phyloP scores from a whole-genome alignment of 1,284 basidiomycete genomes.

The Tremellales sp. region DNA sequence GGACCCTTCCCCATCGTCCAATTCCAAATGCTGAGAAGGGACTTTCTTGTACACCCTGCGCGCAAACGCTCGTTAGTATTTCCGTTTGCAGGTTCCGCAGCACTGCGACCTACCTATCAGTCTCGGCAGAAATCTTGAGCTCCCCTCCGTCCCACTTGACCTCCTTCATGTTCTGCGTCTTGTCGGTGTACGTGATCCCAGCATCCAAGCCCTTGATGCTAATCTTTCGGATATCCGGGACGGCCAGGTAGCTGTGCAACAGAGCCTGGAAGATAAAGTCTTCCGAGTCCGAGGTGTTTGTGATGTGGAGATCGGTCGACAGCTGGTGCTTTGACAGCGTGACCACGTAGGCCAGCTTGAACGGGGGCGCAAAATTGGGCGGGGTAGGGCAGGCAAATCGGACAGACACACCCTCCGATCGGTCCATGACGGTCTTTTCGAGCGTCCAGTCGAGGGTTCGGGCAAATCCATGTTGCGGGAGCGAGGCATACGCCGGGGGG shows the following conservation, averaged over 20 bases:
- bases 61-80: not conserved
- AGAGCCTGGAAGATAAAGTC: constrained; percentile 77
- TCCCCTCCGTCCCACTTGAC: constrained; percentile 32
- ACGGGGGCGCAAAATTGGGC: constrained; percentile 59
- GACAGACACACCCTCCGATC: constrained; percentile 65
- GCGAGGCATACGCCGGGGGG: constrained; percentile 56
- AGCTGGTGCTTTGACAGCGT: constrained; percentile 70
- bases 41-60: constrained; percentile 42
- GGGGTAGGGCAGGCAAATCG: constrained; percentile 63
- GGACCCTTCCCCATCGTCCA: constrained; percentile 35
- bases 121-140: constrained; percentile 30
- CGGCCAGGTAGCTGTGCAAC: constrained; percentile 79
- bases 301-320: constrained; percentile 71
- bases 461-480: constrained; percentile 81
- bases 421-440: constrained; percentile 63
- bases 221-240: constrained; percentile 53
- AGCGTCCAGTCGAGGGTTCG: constrained; percentile 68
- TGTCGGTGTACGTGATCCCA: constrained; percentile 67
- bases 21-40: constrained; percentile 32
- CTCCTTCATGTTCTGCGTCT: constrained; percentile 48
- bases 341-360: constrained; percentile 70
- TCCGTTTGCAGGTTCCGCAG: not conserved
- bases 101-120: constrained; percentile 34
- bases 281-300: constrained; percentile 53
- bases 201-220: constrained; percentile 46